A percentile compares a stretch with the other conserved stretches of the same genome.
Conservation (phyloP, 176 grass and related monocot species). For the Elymus sibiricus region DNA sequence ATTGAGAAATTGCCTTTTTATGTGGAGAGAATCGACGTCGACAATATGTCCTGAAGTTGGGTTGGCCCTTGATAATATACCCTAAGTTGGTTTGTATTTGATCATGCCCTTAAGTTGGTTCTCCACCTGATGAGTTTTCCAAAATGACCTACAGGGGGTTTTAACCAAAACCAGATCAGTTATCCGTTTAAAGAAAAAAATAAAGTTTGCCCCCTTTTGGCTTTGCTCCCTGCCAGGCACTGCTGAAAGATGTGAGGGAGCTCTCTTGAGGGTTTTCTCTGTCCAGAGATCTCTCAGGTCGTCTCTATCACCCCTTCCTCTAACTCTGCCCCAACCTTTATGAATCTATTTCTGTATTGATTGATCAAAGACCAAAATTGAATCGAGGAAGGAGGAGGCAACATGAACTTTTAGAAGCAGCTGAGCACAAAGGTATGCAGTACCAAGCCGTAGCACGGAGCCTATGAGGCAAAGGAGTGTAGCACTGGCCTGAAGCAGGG, state of each 20-base stretch:
- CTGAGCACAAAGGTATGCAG: not conserved
- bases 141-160: not conserved
- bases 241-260: not conserved
- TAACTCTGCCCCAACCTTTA: not conserved
- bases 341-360: not conserved
- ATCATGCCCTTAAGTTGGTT: not conserved
- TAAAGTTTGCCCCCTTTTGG: not conserved
- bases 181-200: not conserved
- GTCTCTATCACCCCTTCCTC: not conserved
- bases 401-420: not conserved
- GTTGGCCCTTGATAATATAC: not conserved
- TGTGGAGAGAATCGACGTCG: not conserved
- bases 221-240: not conserved
- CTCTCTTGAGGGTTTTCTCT: not conserved
- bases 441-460: not conserved
- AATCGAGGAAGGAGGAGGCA: not conserved
- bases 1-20: not conserved
- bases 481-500: not conserved
- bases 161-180: not conserved
- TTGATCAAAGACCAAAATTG: not conserved
- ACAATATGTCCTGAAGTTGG: not conserved
- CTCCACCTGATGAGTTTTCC: not conserved
- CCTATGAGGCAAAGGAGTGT: not conserved
- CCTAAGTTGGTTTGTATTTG: not conserved
- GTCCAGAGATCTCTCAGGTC: not conserved